Conservation (phyloP, 345 rosid species). For the Salix caprea region DNA sequence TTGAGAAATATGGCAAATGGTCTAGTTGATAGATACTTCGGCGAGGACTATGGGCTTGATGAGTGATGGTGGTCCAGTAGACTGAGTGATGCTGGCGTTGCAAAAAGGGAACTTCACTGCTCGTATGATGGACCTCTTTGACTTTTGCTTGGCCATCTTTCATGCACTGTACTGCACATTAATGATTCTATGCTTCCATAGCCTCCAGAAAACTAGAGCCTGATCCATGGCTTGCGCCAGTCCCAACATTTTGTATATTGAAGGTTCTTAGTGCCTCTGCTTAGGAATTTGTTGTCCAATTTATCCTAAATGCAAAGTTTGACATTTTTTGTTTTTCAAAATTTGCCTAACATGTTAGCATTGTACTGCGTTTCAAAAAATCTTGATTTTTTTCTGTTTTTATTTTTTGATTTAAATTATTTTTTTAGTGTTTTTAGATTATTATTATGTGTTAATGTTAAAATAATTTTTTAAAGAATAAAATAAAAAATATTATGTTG, state of each 20-base stretch:
- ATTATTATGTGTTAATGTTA: too few relatives aligned
- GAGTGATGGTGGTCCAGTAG: constrained; percentile 17
- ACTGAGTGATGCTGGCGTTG: not conserved
- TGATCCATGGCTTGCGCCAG: too few relatives aligned
- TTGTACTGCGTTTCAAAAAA: not conserved
- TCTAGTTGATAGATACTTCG: constrained; percentile 80
- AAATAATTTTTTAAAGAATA: too few relatives aligned
- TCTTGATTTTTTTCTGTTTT: too few relatives aligned
- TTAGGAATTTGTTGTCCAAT: not conserved
- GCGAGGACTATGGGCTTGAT: constrained; percentile 79
- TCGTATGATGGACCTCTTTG: too few relatives aligned
- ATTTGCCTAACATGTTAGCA: not conserved
- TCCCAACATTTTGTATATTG: not conserved
- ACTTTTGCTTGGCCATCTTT: too few relatives aligned
- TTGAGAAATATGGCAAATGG: constrained; percentile 90
- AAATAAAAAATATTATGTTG: too few relatives aligned
- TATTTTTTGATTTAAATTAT: too few relatives aligned
- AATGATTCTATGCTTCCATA: too few relatives aligned
- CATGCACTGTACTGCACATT: too few relatives aligned
- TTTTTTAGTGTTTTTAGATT: too few relatives aligned
- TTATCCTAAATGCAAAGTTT: not conserved
- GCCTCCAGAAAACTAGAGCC: too few relatives aligned
- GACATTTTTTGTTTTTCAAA: not conserved
- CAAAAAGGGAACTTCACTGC: not conserved
- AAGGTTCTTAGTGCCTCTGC: not conserved